A percentile compares a stretch with the other conserved stretches of the same genome.
These are phyloP conservation scores for Grosmannia huntii DNA, from an alignment of 2,329 filamentous ascomycete species.

Conservation along the genomic window DNA sequence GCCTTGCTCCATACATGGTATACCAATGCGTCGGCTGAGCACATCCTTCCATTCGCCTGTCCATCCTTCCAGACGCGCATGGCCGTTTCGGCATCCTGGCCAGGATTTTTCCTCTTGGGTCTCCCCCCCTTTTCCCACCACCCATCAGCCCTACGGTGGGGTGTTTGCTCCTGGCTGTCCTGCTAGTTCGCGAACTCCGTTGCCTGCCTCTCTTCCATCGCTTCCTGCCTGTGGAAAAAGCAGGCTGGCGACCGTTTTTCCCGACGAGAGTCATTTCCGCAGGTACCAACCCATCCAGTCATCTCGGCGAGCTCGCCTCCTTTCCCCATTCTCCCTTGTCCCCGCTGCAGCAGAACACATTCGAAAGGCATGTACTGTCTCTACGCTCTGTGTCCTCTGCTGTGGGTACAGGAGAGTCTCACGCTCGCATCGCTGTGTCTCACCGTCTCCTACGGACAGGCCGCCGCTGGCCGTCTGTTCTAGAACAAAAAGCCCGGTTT, in stretches of 20 bases:
- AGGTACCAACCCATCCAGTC: too few species aligned
- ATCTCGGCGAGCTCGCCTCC: too few species aligned
- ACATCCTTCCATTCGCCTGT: not conserved
- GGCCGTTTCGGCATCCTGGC: not conserved
- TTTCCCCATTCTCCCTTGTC: not conserved
- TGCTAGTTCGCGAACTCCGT: not conserved
- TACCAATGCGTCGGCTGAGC: not conserved
- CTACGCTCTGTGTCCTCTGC: too few species aligned
- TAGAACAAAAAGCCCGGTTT: not conserved
- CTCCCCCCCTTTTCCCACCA: too few species aligned
- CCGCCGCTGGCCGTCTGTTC: not conserved
- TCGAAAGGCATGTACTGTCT: too few species aligned
- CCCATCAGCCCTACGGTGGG: not conserved
- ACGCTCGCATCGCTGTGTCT: too few species aligned
- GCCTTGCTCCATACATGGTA: not conserved
- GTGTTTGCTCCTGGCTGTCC: not conserved
- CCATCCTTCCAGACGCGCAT: not conserved
- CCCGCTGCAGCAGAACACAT: too few species aligned
- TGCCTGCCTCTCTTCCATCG: not conserved
- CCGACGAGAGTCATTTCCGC: not conserved
- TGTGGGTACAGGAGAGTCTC: too few species aligned
- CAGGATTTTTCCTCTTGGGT: not conserved
- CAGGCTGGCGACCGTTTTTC: not conserved
- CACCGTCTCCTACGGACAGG: too few species aligned
- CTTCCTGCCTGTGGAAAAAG: not conserved